phyloP scores from a whole-genome alignment of 176 grass and related monocot species.

The Oryza australiensis region DNA sequence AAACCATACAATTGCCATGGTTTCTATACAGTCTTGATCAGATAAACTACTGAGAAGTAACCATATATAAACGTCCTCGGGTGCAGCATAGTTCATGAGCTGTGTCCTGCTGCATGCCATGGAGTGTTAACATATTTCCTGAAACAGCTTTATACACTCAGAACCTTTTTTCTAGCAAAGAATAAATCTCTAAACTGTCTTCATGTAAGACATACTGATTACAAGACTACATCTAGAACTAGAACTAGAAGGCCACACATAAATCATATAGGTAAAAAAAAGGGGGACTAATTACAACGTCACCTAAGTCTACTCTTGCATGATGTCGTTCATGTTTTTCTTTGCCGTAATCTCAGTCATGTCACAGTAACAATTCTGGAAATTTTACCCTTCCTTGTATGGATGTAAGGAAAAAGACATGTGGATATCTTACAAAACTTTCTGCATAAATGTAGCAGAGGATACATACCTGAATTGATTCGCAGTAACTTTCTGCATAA shows the following conservation, averaged over 20 bases:
- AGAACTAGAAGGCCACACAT: conserved; percentile 2
- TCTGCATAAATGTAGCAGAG: not conserved
- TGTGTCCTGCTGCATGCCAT: not conserved
- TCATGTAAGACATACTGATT: not conserved
- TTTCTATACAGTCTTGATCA: conserved; percentile 11
- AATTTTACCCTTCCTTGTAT: conserved; percentile 11
- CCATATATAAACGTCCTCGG: not conserved
- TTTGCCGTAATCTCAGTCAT: not conserved
- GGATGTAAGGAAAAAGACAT: conserved; percentile 17
- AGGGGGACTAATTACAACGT: not conserved
- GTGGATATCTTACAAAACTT: not conserved
- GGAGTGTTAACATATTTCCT: conserved; percentile 11
- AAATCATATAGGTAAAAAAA: not conserved
- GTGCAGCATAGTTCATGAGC: not conserved
- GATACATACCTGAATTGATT: conserved; percentile 72
- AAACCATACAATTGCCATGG: not conserved
- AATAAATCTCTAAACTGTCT: conserved; percentile 21
- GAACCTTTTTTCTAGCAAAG: conserved; percentile 3
- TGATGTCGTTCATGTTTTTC: conserved; percentile 2
- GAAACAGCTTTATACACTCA: not conserved
- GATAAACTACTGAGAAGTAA: conserved; percentile 3
- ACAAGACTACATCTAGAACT: conserved; percentile 24
- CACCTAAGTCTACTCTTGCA: conserved; percentile 20
- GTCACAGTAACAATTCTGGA: not conserved
- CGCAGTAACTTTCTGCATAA: conserved; percentile 88